A percentile compares a stretch with the other conserved stretches of the same genome.
These are phyloP conservation scores for Thraustochytrium striatum DNA, from an alignment of 352 stramenopile genomes.

Conservation along the genomic window DNA sequence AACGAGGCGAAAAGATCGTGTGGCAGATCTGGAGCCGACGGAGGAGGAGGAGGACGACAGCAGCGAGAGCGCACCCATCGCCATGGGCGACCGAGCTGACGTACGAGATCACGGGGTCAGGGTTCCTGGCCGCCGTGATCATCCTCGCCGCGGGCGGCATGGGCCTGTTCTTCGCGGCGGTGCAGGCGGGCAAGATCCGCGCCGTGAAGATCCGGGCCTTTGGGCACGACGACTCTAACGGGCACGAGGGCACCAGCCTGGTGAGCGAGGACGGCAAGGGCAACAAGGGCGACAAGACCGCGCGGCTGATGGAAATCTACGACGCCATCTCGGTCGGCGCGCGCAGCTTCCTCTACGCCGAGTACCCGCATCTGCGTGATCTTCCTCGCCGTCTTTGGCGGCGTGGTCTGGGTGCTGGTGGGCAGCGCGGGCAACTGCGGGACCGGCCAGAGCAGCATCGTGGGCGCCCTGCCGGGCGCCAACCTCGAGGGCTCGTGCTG, in stretches of 20 bases:
- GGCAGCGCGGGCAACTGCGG: constrained; percentile 68
- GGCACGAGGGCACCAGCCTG: constrained; percentile 29
- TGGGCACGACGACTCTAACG: neutral
- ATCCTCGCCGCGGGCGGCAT: constrained; percentile 22
- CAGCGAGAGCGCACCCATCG: no score
- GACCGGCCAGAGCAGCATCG: constrained; percentile 66
- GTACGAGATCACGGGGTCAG: constrained; percentile 37
- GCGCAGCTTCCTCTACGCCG: constrained; percentile 90
- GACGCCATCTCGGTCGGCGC: constrained; percentile 91
- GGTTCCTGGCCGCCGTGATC: constrained; percentile 13
- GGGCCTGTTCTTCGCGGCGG: constrained; percentile 34
- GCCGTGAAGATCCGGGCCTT: constrained; percentile 30
- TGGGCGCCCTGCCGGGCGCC: constrained; percentile 58
- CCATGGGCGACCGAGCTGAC: neutral
- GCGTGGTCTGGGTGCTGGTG: constrained; percentile 57
- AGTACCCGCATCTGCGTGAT: constrained; percentile 98
- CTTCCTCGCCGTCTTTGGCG: constrained; percentile 68
- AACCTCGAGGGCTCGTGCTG: constrained; percentile 53
- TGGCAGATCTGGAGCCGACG: no score
- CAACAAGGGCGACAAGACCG: constrained; percentile 14
- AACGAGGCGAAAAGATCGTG: no score
- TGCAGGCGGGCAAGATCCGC: constrained; percentile 42
- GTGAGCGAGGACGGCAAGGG: constrained; percentile 10
- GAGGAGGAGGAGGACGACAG: no score
- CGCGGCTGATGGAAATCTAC: constrained; percentile 31